Percentiles rank a stretch among this genome's conserved stretches.
phyloP scores from a whole-genome alignment of 495 filamentous ascomycete genomes.

The Glarea lozoyensis region DNA sequence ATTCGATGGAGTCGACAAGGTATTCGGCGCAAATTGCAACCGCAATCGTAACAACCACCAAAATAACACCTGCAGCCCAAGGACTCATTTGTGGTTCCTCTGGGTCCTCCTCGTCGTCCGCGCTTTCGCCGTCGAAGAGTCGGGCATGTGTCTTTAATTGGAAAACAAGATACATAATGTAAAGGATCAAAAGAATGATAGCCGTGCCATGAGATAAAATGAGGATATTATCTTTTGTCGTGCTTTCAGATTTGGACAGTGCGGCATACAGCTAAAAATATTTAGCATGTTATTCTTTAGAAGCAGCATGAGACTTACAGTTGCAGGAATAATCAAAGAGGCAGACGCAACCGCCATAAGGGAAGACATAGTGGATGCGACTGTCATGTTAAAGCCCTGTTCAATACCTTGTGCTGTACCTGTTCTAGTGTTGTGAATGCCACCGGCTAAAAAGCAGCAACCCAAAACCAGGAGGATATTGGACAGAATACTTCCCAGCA shows the following conservation, averaged over 20 bases:
- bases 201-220: conserved; percentile 83
- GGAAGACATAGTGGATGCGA: conserved; percentile 92
- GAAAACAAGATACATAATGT: conserved; percentile 85
- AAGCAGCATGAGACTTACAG: conserved; percentile 52
- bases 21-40: conserved; percentile 94
- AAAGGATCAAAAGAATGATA: conserved; percentile 80
- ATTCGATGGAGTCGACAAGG: conserved; percentile 87
- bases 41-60: conserved; percentile 68
- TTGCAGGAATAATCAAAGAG: conserved; percentile 86
- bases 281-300: conserved; percentile 16
- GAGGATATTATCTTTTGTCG: conserved; percentile 58
- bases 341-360: conserved; percentile 88
- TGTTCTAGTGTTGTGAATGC: conserved; percentile 48
- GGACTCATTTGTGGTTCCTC: conserved; percentile 57
- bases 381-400: conserved; percentile 75
- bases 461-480: conserved; percentile 93
- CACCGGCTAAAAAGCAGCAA: conserved; percentile 92
- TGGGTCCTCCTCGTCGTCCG: conserved; percentile 24
- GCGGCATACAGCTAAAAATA: conserved; percentile 13
- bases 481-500: conserved; percentile 94
- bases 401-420: conserved; percentile 39
- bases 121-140: conserved; percentile 52
- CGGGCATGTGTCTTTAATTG: conserved; percentile 74
- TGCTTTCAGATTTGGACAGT: conserved; percentile 16
- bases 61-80: conserved; percentile 58